These are phyloP conservation scores for Ganoderma sinense DNA, from an alignment of 1,284 basidiomycete genomes.

Conservation along the genomic window DNA sequence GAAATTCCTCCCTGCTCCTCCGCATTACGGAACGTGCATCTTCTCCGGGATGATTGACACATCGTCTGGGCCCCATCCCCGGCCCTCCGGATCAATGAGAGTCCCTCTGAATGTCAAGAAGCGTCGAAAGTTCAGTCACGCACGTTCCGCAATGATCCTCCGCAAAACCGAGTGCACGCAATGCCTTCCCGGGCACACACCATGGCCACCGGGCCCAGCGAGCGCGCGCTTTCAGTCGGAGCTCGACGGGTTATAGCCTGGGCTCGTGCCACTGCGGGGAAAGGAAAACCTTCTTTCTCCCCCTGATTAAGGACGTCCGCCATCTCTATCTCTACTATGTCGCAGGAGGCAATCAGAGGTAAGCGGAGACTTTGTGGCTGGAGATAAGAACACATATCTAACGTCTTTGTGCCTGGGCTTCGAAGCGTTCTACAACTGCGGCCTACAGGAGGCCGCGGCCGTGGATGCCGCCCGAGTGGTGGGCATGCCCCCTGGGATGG, in stretches of 20 bases:
- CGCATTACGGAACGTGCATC: neutral
- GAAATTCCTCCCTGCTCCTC: neutral
- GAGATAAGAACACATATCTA: neutral
- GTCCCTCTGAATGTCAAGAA: neutral
- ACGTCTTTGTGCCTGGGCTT: neutral
- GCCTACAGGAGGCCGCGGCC: slow-evolving; percentile 4
- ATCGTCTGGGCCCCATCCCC: neutral
- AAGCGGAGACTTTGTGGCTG: neutral
- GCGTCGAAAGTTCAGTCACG: neutral
- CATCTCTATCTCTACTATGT: neutral
- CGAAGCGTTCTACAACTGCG: slow-evolving; percentile 10
- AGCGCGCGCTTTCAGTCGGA: neutral
- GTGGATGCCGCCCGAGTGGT: slow-evolving; percentile 2
- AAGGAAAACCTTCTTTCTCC: neutral
- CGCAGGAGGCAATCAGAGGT: slow-evolving; percentile 3
- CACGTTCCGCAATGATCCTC: slow-evolving; percentile 5
- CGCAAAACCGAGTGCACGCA: neutral
- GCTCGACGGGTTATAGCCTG: neutral
- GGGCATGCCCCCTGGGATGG: neutral
- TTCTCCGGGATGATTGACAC: neutral
- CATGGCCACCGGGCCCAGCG: neutral
- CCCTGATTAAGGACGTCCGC: neutral
- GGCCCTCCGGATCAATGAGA: neutral
- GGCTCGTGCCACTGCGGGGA: neutral
- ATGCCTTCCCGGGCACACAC: neutral